These are phyloP conservation scores for Penicillium sp. DNA, from an alignment of 2,329 filamentous ascomycete species.

Conservation along the genomic window DNA sequence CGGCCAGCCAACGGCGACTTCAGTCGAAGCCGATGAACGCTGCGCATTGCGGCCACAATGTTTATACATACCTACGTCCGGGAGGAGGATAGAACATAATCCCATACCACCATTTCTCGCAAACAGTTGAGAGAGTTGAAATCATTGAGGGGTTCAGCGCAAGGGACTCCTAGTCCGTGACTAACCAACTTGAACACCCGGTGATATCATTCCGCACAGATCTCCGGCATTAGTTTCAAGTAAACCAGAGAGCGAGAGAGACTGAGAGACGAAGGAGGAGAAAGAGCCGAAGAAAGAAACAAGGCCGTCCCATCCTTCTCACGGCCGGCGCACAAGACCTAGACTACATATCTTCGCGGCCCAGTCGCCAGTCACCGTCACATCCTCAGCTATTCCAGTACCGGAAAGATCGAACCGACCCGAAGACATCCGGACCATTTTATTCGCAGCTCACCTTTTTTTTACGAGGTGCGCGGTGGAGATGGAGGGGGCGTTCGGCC, in stretches of 20 bases:
- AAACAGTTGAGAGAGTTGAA: background rate
- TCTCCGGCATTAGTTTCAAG: background rate
- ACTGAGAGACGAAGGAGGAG: background rate
- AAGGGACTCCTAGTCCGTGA: background rate
- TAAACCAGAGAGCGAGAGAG: background rate
- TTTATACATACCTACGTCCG: background rate
- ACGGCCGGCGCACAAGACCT: no score
- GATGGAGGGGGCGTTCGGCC: conserved; percentile 12
- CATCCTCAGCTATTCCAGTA: background rate
- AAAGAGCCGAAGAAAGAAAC: background rate
- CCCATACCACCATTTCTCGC: background rate
- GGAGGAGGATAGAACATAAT: background rate
- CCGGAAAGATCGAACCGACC: background rate
- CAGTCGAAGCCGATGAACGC: background rate
- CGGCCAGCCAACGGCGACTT: background rate
- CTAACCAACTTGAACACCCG: no score
- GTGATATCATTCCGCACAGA: background rate
- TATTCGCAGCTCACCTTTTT: conserved; percentile 3
- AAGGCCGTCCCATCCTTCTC: no score
- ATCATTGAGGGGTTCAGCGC: background rate
- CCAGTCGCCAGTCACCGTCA: background rate
- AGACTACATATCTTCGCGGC: background rate
- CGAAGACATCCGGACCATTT: background rate
- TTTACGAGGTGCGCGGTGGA: background rate
- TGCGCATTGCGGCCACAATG: conserved; percentile 1